These are phyloP conservation scores for Trichophyton schoenleinii DNA, from an alignment of 2,329 filamentous ascomycete species.

Conservation along the genomic window DNA sequence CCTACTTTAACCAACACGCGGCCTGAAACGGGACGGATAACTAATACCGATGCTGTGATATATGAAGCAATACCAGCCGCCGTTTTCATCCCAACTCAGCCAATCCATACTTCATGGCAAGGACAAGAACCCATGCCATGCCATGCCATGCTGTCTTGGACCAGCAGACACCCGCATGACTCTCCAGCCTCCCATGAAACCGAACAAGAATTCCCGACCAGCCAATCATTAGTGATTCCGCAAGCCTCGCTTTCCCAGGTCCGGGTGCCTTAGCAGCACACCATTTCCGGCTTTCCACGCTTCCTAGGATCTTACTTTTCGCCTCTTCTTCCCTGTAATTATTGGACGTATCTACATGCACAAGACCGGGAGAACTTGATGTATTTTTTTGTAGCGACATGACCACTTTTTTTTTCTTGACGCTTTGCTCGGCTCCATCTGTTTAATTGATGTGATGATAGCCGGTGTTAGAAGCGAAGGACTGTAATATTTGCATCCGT, in stretches of 20 bases:
- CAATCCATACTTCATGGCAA: not conserved
- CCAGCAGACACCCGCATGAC: not conserved
- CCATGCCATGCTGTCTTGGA: not conserved
- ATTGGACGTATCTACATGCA: conserved; percentile 1
- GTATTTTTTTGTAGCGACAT: not conserved
- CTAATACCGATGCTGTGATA: not conserved
- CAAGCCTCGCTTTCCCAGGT: not conserved
- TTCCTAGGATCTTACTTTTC: not conserved
- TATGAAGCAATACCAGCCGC: not conserved
- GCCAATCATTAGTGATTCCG: not conserved
- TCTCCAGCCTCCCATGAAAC: not conserved
- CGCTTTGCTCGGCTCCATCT: not conserved
- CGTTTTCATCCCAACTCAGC: not conserved
- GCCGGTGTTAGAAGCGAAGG: not conserved
- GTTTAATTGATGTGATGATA: not conserved
- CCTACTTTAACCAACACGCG: not conserved
- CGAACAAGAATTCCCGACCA: not conserved
- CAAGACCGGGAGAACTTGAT: not conserved
- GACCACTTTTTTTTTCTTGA: not conserved
- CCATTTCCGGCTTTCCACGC: not conserved
- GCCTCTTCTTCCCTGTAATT: not conserved
- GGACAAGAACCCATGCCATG: not conserved
- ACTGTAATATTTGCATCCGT: not conserved
- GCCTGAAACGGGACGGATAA: not conserved
- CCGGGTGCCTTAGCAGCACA: not conserved